phyloP scores from a whole-genome alignment of 2,329 filamentous ascomycete genomes.

The Ramularia endophylla region DNA sequence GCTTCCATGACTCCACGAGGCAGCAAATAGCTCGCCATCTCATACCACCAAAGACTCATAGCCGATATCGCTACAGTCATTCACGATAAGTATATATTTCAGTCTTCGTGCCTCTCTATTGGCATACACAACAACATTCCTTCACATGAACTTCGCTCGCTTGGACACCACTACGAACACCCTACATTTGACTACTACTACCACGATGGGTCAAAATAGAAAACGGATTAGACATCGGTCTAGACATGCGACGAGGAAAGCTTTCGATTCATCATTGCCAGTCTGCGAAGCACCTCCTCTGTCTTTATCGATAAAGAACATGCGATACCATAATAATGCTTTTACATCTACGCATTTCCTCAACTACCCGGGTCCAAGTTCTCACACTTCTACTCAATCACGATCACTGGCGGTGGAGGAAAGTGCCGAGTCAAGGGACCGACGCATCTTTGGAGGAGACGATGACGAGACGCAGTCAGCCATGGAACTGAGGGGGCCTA shows the following conservation, averaged over 20 bases:
- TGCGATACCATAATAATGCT: background rate
- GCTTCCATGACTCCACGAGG: slow-evolving; percentile 1
- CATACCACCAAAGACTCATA: background rate
- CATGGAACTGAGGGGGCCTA: slow-evolving; percentile 36
- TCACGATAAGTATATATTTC: slow-evolving; percentile 1
- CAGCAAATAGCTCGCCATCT: background rate
- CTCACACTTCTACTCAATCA: background rate
- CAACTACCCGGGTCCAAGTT: slow-evolving; percentile 4
- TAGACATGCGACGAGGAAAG: slow-evolving; percentile 6
- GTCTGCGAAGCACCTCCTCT: background rate
- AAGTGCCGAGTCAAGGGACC: slow-evolving; percentile 14
- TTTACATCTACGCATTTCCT: background rate
- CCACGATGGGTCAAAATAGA: slow-evolving; percentile 15
- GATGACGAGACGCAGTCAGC: slow-evolving; percentile 32
- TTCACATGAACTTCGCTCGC: slow-evolving; percentile 12
- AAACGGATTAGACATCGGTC: slow-evolving; percentile 18
- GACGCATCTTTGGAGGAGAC: slow-evolving; percentile 39
- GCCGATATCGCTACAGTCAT: background rate
- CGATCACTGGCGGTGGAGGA: slow-evolving; percentile 2
- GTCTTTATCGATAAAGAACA: background rate
- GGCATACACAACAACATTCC: slow-evolving; percentile 3
- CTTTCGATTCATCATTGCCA: background rate
- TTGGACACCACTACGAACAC: slow-evolving; percentile 1
- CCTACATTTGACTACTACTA: slow-evolving; percentile 4
- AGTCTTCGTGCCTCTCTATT: background rate